Evolutionary conservation across 139 green algal genomes (phyloP), one percentile per base, ranked within the genome.

Genomic region (Haematococcus lacustris): DNA sequence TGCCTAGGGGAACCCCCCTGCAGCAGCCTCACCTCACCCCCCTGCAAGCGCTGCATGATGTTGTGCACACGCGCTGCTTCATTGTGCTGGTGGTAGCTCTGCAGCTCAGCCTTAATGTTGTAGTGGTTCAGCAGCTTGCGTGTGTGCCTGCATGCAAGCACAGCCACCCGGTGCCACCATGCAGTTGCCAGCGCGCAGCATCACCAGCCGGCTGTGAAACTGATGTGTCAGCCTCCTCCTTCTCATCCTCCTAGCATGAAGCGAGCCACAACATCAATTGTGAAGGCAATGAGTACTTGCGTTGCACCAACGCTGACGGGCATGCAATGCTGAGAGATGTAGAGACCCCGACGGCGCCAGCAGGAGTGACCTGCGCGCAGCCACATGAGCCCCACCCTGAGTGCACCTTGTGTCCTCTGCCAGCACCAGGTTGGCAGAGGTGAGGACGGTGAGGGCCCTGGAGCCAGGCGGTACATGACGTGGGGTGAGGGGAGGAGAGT

Each of bases 81-180:
- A 62, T 98, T 98, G 83, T 97, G 93, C 57, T 81, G 79, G 73
- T 98, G 93, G 73, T 82, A 93, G 71, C 77, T 87, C 35, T 82
- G 7, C 6, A 87, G 75, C 4, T 38, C 26, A 2, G 66, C 73
- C 1, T 3, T 60, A 39, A 96, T 90, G 41, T 50, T 73, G 67
- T 84, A 93, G 50, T 85, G 71, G 23, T 75, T 69, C 43, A 96
- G 74, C 67, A 98, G 86, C 71, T 90, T 83, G 0, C 75, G 41
- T 1, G 88, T 96, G 71, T 90, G 88, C 0, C 93, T 82, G 66
- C 30, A 41, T 38, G 60, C 60, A 40, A 28, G 28, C 5, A 40
- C 60, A 66, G 33, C 13, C 60, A 66, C 60, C 38, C 39, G 60
- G 23, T 37, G 57, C 57, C 57, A 30, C n/a, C n/a, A n/a, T n/a